Base-by-base conservation (phyloP, 1,284 basidiomycete species). In the Ustilago esculenta region DNA sequence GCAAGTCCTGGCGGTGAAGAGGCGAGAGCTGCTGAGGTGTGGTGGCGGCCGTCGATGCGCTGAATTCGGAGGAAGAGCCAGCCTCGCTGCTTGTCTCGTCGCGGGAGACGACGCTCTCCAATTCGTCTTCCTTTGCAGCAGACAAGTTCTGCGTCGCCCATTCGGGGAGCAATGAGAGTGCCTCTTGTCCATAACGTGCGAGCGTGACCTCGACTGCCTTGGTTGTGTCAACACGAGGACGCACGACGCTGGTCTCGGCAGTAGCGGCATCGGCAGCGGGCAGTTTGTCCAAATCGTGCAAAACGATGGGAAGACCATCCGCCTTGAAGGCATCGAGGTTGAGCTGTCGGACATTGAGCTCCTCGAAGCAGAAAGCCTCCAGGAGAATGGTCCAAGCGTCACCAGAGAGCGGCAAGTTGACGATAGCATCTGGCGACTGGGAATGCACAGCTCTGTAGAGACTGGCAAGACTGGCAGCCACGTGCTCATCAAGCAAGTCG, bases 301-400 rank as follows among this genome's bases (percentile, higher is more conserved):
- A 33, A 4, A 71, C 41, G 14, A 61, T 42, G 9, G 56, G 50
- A 24, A 73, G 41, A 27, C 71, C 67, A 8, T 73, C 71, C 2
- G 24, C 21, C 43, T 59, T 52, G 61, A 67, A 66, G 5, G 65
- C 57, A 6, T 63, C 61, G 9, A 71, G 44, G 46, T 58, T 58
- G 39, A 66, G 59, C 35, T 42, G 54, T 20, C 71, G 53, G 12
- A 66, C 30, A 30, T 66, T 51, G 20, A 36, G 20, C 44, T 73
- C 71, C 43, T 73, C 71, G 35, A 64, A 64, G 54, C 63, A 67
- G 32, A 71, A 70, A 20, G 67, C 65, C 20, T 71, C 67, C 39
- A 70, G 45, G 23, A 73, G 53, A 34, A 63, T 17, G 10, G 24
- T 29, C 67, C 67, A 73, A 5, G 52, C 71, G 25, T 55, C 46